Evolutionary conservation across 2,329 filamentous ascomycete genomes (phyloP), one percentile per base, ranked within the genome.

Genomic region (Neofusicoccum kwambonambiense): DNA sequence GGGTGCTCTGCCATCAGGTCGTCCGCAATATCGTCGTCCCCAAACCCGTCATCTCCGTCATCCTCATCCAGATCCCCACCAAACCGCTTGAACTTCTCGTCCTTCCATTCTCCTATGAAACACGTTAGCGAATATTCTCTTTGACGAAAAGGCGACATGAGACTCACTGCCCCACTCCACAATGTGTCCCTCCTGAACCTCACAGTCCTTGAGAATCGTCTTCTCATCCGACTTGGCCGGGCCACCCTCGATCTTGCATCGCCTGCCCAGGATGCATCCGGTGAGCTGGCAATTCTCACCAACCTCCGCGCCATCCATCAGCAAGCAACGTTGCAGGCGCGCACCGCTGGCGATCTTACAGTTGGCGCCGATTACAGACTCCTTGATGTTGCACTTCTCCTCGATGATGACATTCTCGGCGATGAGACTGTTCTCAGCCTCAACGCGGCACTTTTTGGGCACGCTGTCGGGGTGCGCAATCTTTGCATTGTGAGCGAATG

Each of bases 241-340:
- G 8, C 89, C 90, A 52, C 92, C 91, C n/a, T 94, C 93, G 69
- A 99, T 87, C 71, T 90, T 89, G 69, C 89, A 90, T 67, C 92
- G 82, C 72, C 89, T 87, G 4, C 95, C 95, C 45, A 98, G 79
- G 37, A 98, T 91, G 73, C 93, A 97, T 22, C 91, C 91, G 1
- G 91, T 95, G 60, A 98, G 81, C 76, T 92, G 92, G 73, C 90
- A 93, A 49, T 90, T 89, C 71, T 92, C 90, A 13, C 92, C 93
- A 12, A 99, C 85, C 7, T 91, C 88, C 0, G 91, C 93, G 3
- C 92, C 92, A 67, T 98, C 94, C 92, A 98, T 97, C 19, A 98
- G 80, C 54, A 98, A 78, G 77, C 94, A 98, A 68, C 93, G 87
- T n/a, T 88, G 89, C 50, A 99, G 79, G 69, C 93, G 91, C 35